phyloP scores from a whole-genome alignment of 257 asterid species.

The Scutellaria minor region DNA sequence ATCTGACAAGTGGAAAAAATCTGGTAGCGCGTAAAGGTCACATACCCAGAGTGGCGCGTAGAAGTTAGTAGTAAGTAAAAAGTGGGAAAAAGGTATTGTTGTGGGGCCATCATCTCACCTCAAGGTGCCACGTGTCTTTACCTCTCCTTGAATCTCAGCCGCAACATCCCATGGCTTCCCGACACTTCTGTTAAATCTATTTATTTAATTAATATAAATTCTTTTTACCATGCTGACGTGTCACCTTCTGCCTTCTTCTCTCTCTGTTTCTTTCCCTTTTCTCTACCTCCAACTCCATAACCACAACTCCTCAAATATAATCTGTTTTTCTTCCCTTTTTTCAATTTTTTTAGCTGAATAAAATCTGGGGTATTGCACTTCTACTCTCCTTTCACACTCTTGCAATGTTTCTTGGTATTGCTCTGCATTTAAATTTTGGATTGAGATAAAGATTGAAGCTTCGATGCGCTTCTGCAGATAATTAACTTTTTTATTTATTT shows the following conservation, averaged over 20 bases:
- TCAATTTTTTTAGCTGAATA: neutral
- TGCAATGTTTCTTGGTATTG: neutral
- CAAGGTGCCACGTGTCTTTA: conserved; percentile 56
- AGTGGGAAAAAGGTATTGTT: conserved; percentile 16
- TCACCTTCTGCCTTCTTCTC: conserved; percentile 33
- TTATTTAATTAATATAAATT: neutral
- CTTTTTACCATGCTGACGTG: conserved; percentile 46
- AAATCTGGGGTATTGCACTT: conserved; percentile 6
- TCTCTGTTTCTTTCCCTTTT: conserved; percentile 9
- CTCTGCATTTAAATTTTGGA: neutral
- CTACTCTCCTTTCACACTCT: neutral
- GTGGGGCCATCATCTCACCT: conserved; percentile 36
- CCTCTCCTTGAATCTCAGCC: conserved; percentile 57
- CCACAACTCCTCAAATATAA: conserved; percentile 17
- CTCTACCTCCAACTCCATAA: neutral
- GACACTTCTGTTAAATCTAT: conserved; percentile 38
- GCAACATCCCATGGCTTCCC: conserved; percentile 58
- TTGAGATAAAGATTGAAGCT: conserved; percentile 39
- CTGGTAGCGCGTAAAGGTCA: neutral
- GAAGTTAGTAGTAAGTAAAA: neutral
- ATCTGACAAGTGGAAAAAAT: conserved; percentile 19
- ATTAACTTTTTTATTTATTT: conserved; percentile 28
- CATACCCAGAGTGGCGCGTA: conserved; percentile 8
- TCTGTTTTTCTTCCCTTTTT: neutral
- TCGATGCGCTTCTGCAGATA: conserved; percentile 26